Percentiles rank a stretch among this genome's conserved stretches.
phyloP scores from a whole-genome alignment of 305 asterid species.

The Solanum aculeatissimum region DNA sequence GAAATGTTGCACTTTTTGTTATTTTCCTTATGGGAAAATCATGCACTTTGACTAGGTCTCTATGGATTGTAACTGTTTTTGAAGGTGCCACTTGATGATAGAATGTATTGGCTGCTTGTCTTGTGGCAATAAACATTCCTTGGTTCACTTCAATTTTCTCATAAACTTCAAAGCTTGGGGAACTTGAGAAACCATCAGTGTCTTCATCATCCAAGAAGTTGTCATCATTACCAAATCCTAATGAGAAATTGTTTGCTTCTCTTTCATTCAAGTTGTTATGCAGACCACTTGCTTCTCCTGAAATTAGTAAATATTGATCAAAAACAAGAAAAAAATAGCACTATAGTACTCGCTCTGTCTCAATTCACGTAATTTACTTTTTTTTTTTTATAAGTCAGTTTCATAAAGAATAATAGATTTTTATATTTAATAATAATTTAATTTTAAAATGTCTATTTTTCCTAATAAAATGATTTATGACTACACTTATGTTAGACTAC shows the following conservation, averaged over 20 bases:
- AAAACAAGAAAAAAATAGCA: not conserved
- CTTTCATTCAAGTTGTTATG: constrained; percentile 17
- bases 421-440: too few species aligned
- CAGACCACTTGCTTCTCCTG: constrained; percentile 43
- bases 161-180: constrained; percentile 41
- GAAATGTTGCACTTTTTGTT: constrained; percentile 3
- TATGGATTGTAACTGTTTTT: constrained; percentile 50
- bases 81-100: constrained; percentile 84
- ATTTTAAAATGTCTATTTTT: too few species aligned
- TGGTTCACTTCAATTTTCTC: constrained; percentile 57
- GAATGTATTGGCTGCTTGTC: constrained; percentile 57
- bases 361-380: not conserved
- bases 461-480: too few species aligned
- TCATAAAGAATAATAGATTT: too few species aligned
- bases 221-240: constrained; percentile 24
- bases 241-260: constrained; percentile 26
- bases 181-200: constrained; percentile 50
- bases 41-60: constrained; percentile 32
- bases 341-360: not conserved
- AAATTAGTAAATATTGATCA: not conserved
- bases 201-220: constrained; percentile 36
- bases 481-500: too few species aligned
- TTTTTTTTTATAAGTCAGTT: too few species aligned
- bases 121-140: constrained; percentile 70
- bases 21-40: constrained; percentile 18